Base-by-base conservation (phyloP, 1,139 yeast genomes). In the Pichia sp. region DNA sequence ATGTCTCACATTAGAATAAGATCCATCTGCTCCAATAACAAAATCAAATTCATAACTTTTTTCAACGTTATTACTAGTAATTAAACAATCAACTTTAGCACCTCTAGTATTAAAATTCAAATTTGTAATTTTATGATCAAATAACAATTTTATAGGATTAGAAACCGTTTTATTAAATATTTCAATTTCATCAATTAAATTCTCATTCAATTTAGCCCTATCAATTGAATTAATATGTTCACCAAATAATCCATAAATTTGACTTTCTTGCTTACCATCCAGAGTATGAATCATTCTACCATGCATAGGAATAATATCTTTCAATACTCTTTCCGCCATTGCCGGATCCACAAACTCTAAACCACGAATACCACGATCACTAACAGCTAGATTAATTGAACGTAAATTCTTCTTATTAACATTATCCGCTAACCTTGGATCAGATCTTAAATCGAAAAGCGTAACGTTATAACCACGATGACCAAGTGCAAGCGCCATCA, bases 231-330 rank as follows among this genome's bases (percentile, higher is more conserved):
- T 85, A 60, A 88, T 89, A 38, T 78, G 66, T 59, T 86, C 95
- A 11, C 95, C 95, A 55, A 78, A 74, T n/a, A 85, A 65, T 4
- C 96, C 96, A 57, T 89, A 89, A 32, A 68, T 54, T 55, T 87
- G 95, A 24, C 85, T 70, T 47, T 73, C 78, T 56, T 78, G 81
- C 26, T 64, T 63, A 0, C 95, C 96, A 10, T 69, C 55, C 18
- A 62, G 42, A 52, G 80, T 81, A 59, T 89, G 96, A 44, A 89
- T 79, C 96, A 88, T 88, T 34, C 96, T 68, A 1, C 95, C 96
- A 37, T 74, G 64, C 89, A 89, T 84, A 4, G 96, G 96, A 27
- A 85, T 81, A 16, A 84, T 74, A 35, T 76, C 75, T 31, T 68
- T 64, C 50, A 84, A 57, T 2, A 85, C 71, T 15, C 78, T 60